Conservation (phyloP, 2,329 filamentous ascomycete species). For the Sporothrix inflata region DNA sequence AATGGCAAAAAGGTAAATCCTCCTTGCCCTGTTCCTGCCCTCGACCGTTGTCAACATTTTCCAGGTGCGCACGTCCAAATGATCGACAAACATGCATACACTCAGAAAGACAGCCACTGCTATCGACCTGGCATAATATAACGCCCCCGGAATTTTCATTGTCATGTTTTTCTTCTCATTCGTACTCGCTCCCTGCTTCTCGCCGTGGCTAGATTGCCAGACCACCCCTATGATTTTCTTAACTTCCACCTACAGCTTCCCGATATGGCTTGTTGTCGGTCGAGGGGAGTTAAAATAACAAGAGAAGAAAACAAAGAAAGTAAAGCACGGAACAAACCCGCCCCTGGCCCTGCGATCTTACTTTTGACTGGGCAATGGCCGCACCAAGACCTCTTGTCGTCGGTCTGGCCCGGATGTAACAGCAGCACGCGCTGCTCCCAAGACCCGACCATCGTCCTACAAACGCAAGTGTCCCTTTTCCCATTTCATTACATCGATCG, state of each 20-base stretch:
- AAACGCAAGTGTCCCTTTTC: slow-evolving; percentile 37
- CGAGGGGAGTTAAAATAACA: not conserved
- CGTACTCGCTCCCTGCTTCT: not conserved
- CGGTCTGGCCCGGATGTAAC: slow-evolving; percentile 18
- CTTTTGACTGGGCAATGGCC: not conserved
- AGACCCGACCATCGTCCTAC: not conserved
- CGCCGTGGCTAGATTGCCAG: not conserved
- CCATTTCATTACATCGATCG: not conserved
- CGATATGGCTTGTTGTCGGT: not conserved
- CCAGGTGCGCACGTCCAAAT: not conserved
- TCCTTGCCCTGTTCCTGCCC: not conserved
- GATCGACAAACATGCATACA: slow-evolving; percentile 4
- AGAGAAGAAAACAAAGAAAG: not conserved
- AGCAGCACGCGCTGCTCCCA: not conserved
- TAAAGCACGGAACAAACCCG: not conserved
- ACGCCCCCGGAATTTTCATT: not conserved
- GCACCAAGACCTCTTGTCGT: not conserved
- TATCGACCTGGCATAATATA: not conserved
- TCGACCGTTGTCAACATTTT: not conserved
- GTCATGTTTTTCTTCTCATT: too few species aligned
- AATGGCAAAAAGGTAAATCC: not conserved
- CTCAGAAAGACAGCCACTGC: too few species aligned
- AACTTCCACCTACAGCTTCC: not conserved
- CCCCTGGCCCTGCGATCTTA: not conserved
- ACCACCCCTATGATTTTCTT: not conserved